A percentile compares a stretch with the other conserved stretches of the same genome.
Evolutionary conservation across 148 eudicot genomes (phyloP).

Genomic region (Spergularia marina): DNA sequence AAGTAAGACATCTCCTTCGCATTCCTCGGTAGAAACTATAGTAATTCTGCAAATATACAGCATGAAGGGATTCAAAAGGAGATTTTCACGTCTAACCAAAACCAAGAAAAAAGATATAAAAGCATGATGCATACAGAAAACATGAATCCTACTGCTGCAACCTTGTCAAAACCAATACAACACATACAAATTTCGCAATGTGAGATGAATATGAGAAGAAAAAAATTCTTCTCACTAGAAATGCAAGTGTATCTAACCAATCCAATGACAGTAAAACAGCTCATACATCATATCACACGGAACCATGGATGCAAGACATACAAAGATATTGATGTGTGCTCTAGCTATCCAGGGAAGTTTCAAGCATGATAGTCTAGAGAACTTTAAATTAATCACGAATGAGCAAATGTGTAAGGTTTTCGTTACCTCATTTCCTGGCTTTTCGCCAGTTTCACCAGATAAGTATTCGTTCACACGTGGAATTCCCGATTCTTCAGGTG

Average conservation of each 20-base stretch:
- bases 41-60: conserved; percentile 39
- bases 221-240: too few relatives aligned
- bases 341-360: too few relatives aligned
- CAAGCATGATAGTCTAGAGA: neutral
- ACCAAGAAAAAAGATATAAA: neutral
- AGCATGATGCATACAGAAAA: neutral
- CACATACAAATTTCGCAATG: too few relatives aligned
- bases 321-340: neutral
- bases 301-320: neutral
- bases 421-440: conserved; percentile 61
- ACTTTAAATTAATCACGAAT: neutral
- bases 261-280: too few relatives aligned
- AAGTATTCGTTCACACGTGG: conserved; percentile 33
- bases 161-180: too few relatives aligned
- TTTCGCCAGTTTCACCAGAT: conserved; percentile 32
- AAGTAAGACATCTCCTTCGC: conserved; percentile 86
- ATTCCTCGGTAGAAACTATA: conserved; percentile 60
- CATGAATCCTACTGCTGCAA: neutral
- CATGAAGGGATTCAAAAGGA: conserved; percentile 1
- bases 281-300: too few relatives aligned
- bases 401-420: neutral
- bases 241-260: too few relatives aligned
- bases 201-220: too few relatives aligned
- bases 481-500: conserved; percentile 30
- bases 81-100: neutral